A percentile compares a stretch with the other conserved stretches of the same genome.
phyloP scores from a whole-genome alignment of 2,329 filamentous ascomycete genomes.

The Ophiognomonia clavigignenti-juglandacearum region DNA sequence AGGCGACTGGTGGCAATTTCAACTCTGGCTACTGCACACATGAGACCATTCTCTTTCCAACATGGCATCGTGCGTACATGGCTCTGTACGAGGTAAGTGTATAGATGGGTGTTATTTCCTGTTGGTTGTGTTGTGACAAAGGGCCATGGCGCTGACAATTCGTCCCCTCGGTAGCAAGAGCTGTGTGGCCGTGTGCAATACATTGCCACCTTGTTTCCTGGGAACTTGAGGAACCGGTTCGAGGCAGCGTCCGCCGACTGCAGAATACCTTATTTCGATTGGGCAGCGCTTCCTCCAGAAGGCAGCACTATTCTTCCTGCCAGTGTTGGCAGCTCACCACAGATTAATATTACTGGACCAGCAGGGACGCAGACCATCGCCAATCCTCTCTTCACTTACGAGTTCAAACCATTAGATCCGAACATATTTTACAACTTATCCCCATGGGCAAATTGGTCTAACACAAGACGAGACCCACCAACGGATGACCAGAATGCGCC shows the following conservation, averaged over 20 bases:
- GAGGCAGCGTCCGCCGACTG: conserved; percentile 45
- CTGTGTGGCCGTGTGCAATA: conserved; percentile 29
- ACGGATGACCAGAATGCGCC: conserved; percentile 33
- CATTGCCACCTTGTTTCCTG: conserved; percentile 45
- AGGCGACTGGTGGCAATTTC: conserved; percentile 44
- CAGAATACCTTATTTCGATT: conserved; percentile 57
- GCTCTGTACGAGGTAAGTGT: conserved; percentile 49
- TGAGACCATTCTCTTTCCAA: conserved; percentile 67
- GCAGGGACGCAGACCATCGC: conserved; percentile 49
- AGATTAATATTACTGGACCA: conserved; percentile 49
- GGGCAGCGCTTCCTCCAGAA: conserved; percentile 40
- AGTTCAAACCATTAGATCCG: conserved; percentile 54
- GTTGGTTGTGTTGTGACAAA: neutral
- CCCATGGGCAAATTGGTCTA: conserved; percentile 56
- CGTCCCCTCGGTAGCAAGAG: conserved; percentile 28
- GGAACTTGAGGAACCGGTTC: conserved; percentile 43
- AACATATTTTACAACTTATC: conserved; percentile 49
- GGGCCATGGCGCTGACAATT: neutral
- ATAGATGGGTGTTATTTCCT: no score
- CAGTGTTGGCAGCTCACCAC: conserved; percentile 39
- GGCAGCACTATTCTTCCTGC: conserved; percentile 44
- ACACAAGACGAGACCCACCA: conserved; percentile 55
- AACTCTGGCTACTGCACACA: conserved; percentile 73
- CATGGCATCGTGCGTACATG: conserved; percentile 82
- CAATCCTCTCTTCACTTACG: conserved; percentile 59